Conservation (phyloP, 306 rosid genomes). For the Prunus davidiana region DNA sequence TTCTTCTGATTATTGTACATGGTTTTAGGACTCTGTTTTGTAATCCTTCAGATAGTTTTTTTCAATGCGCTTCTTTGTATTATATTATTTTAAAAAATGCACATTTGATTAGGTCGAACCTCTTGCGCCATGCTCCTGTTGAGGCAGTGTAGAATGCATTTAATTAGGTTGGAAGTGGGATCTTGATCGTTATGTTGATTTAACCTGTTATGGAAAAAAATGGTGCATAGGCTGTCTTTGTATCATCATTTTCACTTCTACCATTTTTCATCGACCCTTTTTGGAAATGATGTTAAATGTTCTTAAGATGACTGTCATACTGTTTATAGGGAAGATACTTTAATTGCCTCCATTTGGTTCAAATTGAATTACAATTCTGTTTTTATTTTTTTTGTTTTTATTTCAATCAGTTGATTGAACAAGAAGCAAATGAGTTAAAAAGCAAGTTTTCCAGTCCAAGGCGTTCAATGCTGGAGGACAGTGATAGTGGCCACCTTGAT, state of each 20-base stretch:
- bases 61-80: background rate
- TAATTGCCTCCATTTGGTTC: background rate
- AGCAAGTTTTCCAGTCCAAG: slow-evolving; percentile 76
- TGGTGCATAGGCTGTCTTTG: background rate
- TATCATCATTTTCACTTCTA: background rate
- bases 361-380: slow-evolving; percentile 1
- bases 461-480: slow-evolving; percentile 78
- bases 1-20: too few species aligned
- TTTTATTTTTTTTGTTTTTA: background rate
- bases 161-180: background rate
- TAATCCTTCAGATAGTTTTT: background rate
- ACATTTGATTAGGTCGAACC: background rate
- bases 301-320: background rate
- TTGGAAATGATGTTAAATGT: background rate
- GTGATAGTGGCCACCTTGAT: slow-evolving; percentile 86
- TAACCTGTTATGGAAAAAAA: background rate
- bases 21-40: too few species aligned
- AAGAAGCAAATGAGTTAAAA: slow-evolving; percentile 87
- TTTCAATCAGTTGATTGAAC: slow-evolving; percentile 58
- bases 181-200: background rate
- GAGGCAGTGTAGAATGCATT: background rate
- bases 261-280: background rate
- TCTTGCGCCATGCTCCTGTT: background rate
- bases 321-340: background rate
- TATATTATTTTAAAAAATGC: background rate